Percentiles rank a stretch among this genome's conserved stretches.
Conservation (phyloP, 2,329 filamentous ascomycete species). For the Ophiostoma sp. region DNA sequence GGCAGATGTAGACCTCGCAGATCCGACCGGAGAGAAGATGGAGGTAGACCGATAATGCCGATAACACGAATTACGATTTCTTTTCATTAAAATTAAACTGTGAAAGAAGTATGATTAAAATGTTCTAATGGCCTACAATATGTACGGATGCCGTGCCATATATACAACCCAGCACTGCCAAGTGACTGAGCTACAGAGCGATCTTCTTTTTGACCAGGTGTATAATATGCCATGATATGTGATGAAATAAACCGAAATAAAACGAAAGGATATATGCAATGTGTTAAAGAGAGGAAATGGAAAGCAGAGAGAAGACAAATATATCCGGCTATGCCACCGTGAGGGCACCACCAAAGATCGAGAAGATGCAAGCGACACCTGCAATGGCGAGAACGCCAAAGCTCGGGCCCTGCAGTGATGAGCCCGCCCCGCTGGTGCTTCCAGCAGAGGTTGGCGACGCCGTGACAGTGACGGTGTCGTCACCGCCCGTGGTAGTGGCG, state of each 20-base stretch:
- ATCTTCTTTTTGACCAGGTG: background rate
- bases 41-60: background rate
- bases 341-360: constrained; percentile 31
- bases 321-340: constrained; percentile 21
- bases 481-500: constrained; percentile 17
- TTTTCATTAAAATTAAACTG: background rate
- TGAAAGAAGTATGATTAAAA: background rate
- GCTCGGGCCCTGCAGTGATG: constrained; percentile 19
- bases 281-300: background rate
- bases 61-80: background rate
- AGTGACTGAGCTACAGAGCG: background rate
- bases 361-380: constrained; percentile 28
- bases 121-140: background rate
- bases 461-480: constrained; percentile 23
- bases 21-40: background rate
- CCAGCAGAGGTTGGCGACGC: constrained; percentile 15
- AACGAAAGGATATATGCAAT: constrained; percentile 12
- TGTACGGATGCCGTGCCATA: background rate
- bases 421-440: constrained; percentile 23
- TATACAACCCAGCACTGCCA: background rate
- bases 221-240: background rate
- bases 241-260: background rate
- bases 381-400: constrained; percentile 27
- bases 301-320: background rate
- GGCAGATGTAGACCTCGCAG: background rate